Base-by-base conservation (phyloP, 2,329 filamentous ascomycete genomes). In the Stagonosporopsis chrysanthemi region DNA sequence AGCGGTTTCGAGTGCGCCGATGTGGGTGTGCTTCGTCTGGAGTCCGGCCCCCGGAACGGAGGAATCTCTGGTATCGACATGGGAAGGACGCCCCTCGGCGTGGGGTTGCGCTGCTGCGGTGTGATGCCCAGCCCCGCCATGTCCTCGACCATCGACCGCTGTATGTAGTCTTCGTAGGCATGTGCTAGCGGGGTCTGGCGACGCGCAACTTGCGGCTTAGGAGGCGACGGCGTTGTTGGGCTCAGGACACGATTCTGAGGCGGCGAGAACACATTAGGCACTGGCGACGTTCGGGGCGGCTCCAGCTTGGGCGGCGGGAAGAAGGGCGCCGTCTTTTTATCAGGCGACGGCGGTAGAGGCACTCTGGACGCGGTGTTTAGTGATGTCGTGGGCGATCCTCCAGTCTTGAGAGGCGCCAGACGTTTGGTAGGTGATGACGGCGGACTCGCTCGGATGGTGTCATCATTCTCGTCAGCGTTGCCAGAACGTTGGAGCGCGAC, bases 161-260 rank as follows among this genome's bases (percentile, higher is more conserved):
- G 80, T n/a, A 82, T 65, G 52, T 79, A 81, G 33, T 81, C 79
- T 52, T 82, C 79, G 48, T 73, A 75, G 12, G 75, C 74, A 33
- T 71, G 68, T 26, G 69, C 66, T 5, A 75, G 66, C 23, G 73
- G 73, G 40, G 73, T 75, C 46, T 74, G 71, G 24, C 70, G 66
- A 31, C 70, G 69, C 15, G 63, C 62, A 39, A 67, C 71, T 45
- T 72, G 71, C 23, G 75, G 73, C 28, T 71, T 69, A 6, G 43
- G 43, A 22, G 43, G 43, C 19, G 72, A 74, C 12, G 61, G 56
- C 53, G 75, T 73, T 9, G 69, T 69, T 6, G 72, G 72, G 0
- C 68, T 75, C 7, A 74, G 44, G 7, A 62, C 71, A 22, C 69
- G 68, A 38, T 65, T 71, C 15, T 63, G 57, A 39, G 73, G 67